phyloP scores from a whole-genome alignment of 345 rosid species.

The Pugionium cornutum region DNA sequence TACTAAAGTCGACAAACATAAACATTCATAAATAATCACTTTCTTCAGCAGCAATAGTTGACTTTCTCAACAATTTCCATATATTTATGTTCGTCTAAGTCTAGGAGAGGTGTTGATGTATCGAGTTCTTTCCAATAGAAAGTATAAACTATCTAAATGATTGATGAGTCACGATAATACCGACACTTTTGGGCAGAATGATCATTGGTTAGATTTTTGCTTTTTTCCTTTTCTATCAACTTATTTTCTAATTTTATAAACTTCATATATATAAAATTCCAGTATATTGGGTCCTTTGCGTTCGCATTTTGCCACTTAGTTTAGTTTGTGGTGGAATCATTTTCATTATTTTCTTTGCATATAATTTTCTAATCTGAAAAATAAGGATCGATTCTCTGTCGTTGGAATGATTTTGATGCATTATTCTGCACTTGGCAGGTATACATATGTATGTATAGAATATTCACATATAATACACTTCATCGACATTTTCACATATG shows the following conservation, averaged over 20 bases:
- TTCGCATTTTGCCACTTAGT: constrained; percentile 29
- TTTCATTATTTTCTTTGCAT: constrained; percentile 28
- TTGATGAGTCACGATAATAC: constrained; percentile 31
- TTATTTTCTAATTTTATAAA: constrained; percentile 1
- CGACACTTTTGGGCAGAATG: constrained; percentile 21
- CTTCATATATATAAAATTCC: constrained; percentile 29
- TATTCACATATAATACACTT: too few relatives aligned
- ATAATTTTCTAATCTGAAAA: constrained; percentile 16
- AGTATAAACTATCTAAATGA: constrained; percentile 22
- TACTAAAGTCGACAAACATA: too few relatives aligned
- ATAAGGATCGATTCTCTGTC: constrained; percentile 10
- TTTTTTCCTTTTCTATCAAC: constrained; percentile 11
- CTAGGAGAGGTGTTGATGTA: constrained; percentile 4
- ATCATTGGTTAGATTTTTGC: constrained; percentile 27
- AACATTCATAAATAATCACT: too few relatives aligned
- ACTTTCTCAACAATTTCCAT: too few relatives aligned
- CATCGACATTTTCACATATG: too few relatives aligned
- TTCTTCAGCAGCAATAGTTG: too few relatives aligned
- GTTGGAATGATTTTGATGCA: too few relatives aligned
- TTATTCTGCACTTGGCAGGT: too few relatives aligned
- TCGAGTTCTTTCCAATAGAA: constrained; percentile 16
- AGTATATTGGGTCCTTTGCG: constrained; percentile 22
- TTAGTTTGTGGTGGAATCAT: constrained; percentile 34
- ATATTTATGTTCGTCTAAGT: too few relatives aligned
- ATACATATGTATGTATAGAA: too few relatives aligned